A percentile compares a stretch with the other conserved stretches of the same genome.
Evolutionary conservation across 2,329 filamentous ascomycete species (phyloP).

Genomic region (Cladophialophora chaetospira): DNA sequence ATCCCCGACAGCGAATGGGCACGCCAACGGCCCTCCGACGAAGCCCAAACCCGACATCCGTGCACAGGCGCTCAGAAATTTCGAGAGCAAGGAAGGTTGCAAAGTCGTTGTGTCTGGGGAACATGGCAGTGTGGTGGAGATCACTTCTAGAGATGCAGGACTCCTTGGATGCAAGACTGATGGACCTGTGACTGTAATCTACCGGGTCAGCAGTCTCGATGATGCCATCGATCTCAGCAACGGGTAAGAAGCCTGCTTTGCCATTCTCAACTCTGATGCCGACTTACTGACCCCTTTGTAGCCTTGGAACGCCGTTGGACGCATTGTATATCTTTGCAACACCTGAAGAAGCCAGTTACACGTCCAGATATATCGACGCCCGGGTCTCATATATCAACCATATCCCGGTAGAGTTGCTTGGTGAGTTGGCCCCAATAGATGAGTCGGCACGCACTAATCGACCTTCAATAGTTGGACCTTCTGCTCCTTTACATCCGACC

Average conservation of each 20-base stretch:
- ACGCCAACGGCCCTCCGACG: not conserved
- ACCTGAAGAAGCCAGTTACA: constrained; percentile 57
- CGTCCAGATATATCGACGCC: constrained; percentile 58
- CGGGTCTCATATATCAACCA: constrained; percentile 59
- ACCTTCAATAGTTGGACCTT: constrained; percentile 35
- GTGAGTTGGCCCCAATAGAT: constrained; percentile 35
- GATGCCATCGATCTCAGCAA: constrained; percentile 55
- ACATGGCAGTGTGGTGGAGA: constrained; percentile 37
- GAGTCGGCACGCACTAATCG: constrained; percentile 17
- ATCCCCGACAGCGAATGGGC: not conserved
- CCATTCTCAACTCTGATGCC: not conserved
- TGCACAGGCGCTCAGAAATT: not conserved
- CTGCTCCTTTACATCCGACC: constrained; percentile 11
- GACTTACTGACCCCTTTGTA: constrained; percentile 9
- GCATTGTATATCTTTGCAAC: constrained; percentile 58
- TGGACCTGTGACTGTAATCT: constrained; percentile 49
- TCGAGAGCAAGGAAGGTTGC: constrained; percentile 9
- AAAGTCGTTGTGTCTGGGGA: constrained; percentile 35
- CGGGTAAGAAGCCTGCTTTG: constrained; percentile 31
- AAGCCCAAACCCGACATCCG: not conserved
- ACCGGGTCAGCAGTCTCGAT: constrained; percentile 54
- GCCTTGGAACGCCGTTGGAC: constrained; percentile 39
- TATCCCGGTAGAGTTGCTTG: constrained; percentile 57
- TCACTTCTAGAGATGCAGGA: constrained; percentile 29
- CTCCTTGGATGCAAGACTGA: constrained; percentile 45